A percentile compares a stretch with the other conserved stretches of the same genome.
phyloP scores from a whole-genome alignment of 108 stramenopile genomes.

The Cyclostephanos tholiformis region DNA sequence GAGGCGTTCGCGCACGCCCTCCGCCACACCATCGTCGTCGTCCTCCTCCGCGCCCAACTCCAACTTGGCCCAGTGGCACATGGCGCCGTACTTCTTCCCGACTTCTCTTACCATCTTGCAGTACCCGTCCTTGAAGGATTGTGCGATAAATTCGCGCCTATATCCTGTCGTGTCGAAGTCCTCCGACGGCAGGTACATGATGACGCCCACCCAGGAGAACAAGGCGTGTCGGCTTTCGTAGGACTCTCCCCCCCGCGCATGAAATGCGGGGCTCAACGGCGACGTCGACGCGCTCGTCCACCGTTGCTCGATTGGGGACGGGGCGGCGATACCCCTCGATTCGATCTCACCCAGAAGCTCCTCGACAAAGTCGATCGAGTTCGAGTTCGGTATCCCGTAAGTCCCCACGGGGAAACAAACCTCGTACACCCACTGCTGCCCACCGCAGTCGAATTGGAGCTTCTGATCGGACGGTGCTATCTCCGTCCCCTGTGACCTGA shows the following conservation, averaged over 20 bases:
- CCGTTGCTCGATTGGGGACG: conserved; percentile 97
- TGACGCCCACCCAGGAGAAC: conserved; percentile 90
- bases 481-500: conserved; percentile 76
- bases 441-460: conserved; percentile 99
- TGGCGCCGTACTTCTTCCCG: conserved; percentile 64
- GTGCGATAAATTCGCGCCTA: conserved; percentile 78
- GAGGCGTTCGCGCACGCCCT: conserved; percentile 41
- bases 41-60: conserved; percentile 61
- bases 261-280: conserved; percentile 89
- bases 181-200: conserved; percentile 92
- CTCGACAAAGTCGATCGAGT: conserved; percentile 85
- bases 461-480: conserved; percentile 78
- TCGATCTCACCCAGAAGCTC: conserved; percentile 85
- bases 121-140: conserved; percentile 78
- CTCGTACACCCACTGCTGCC: conserved; percentile 98
- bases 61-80: conserved; percentile 96
- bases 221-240: conserved; percentile 61
- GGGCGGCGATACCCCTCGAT: conserved; percentile 80
- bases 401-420: conserved; percentile 92
- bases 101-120: conserved; percentile 70
- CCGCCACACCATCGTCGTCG: conserved; percentile 23
- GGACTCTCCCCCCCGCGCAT: conserved; percentile 23
- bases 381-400: conserved; percentile 61
- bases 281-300: conserved; percentile 92
- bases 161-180: conserved; percentile 69